These are phyloP conservation scores for Pythium guiyangense DNA, from an alignment of 352 stramenopile genomes.

Conservation along the genomic window DNA sequence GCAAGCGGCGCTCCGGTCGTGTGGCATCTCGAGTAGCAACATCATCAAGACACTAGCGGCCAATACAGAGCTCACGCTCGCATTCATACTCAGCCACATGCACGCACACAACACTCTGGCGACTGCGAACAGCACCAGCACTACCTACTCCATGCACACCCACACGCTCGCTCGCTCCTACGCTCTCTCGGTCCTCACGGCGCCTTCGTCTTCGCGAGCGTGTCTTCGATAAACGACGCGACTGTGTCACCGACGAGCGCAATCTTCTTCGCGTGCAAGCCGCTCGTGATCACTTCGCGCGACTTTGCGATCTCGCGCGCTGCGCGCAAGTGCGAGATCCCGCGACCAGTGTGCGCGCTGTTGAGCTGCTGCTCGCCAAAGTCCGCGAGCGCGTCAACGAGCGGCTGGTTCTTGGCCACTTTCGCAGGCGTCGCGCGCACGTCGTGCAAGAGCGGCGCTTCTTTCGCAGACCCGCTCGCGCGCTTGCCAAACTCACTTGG, in stretches of 20 bases:
- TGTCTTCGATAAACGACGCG: conserved; percentile 43
- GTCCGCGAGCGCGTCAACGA: conserved; percentile 60
- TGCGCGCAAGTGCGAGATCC: conserved; percentile 59
- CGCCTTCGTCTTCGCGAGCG: conserved; percentile 15
- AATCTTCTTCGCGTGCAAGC: conserved; percentile 46
- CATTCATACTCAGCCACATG: background rate
- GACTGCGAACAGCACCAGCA: background rate
- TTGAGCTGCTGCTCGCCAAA: conserved; percentile 56
- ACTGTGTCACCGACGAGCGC: conserved; percentile 64
- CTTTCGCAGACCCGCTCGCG: conserved; percentile 13
- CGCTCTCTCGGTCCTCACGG: background rate
- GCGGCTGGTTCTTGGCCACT: conserved; percentile 45
- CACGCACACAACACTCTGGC: background rate
- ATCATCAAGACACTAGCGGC: background rate
- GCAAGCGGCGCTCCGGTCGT: background rate
- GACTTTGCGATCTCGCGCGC: conserved; percentile 47
- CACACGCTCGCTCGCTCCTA: too few relatives aligned
- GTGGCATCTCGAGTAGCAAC: background rate
- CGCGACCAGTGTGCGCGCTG: conserved; percentile 42
- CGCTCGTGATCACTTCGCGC: conserved; percentile 38
- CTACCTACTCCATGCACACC: background rate
- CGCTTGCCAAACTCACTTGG: conserved; percentile 12
- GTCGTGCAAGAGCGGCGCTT: conserved; percentile 47
- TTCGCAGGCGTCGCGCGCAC: conserved; percentile 33
- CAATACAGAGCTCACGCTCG: too few relatives aligned